A percentile compares a stretch with the other conserved stretches of the same genome.
phyloP scores from a whole-genome alignment of 495 filamentous ascomycete genomes.

The Clohesyomyces aquaticus region DNA sequence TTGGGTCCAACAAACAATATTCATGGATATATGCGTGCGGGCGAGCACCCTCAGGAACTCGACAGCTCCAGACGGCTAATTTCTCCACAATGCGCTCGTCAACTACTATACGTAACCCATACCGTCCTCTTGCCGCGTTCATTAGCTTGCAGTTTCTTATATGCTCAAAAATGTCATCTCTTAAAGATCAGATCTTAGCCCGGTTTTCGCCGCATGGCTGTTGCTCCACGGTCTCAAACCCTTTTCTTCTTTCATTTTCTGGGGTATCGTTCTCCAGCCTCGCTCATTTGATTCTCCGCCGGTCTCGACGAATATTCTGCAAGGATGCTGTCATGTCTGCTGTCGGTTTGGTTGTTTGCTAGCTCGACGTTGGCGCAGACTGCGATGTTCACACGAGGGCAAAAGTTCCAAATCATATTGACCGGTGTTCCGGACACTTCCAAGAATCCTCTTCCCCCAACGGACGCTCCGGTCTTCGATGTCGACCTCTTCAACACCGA shows the following conservation, averaged over 20 bases:
- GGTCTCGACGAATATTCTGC: conserved; percentile 1
- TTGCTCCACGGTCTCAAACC: conserved; percentile 1
- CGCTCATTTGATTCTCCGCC: background rate
- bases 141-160: conserved; percentile 28
- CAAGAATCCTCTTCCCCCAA: conserved; percentile 29
- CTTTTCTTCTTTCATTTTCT: conserved; percentile 14
- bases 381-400: conserved; percentile 13
- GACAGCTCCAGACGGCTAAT: conserved; percentile 31
- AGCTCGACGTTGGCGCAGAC: background rate
- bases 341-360: conserved; percentile 15
- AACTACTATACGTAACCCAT: conserved; percentile 33
- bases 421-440: conserved; percentile 25
- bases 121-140: conserved; percentile 10
- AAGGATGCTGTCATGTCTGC: conserved; percentile 25
- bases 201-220: conserved; percentile 29
- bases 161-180: conserved; percentile 23
- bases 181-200: conserved; percentile 19
- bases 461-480: conserved; percentile 59
- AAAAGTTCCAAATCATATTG: conserved; percentile 36
- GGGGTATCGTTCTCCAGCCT: conserved; percentile 1
- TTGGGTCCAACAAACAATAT: conserved; percentile 29
- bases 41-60: conserved; percentile 17
- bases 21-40: conserved; percentile 27
- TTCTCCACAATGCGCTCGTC: conserved; percentile 28
- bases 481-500: conserved; percentile 65